Evolutionary conservation across 768 basidiomycete genomes (phyloP), one percentile per base, ranked within the genome.

Genomic region (Phylloporus sp.): DNA sequence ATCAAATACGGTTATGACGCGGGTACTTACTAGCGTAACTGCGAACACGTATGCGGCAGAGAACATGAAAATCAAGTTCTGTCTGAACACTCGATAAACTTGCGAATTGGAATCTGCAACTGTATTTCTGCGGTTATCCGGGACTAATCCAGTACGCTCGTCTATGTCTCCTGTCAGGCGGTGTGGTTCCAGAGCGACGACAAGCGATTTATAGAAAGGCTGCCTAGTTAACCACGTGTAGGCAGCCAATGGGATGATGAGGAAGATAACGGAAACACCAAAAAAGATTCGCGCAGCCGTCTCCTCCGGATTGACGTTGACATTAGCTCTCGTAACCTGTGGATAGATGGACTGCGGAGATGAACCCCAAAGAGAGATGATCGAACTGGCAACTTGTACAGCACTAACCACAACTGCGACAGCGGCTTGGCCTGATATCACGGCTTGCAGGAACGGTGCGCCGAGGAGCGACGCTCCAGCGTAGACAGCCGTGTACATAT

Each of bases 401-500:
- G 73, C 69, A 42, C 89, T 90, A 51, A 93, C 82, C 1, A 80
- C 81, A 11, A 94, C 87, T 0, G 83, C 92, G 2, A 92, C 79
- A 0, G 86, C 88, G 1, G 86, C 91, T 66, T 93, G 89, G 10
- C 90, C 91, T 3, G 89, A 80, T 74, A 93, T 78, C 61, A 87
- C 71, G 21, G 79, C 72, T 62, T 92, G 86, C 42, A 93, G 76
- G 11, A 81, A 81, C 7, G 73, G 63, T 3, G 81, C 76, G 1
- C 91, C 92, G 54, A 91, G 87, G 5, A 90, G 68, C 0, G 89
- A 82, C 3, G 90, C 88, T n/a, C 89, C 76, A 0, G 86, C 89
- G 24, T 89, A 77, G 34, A 86, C 74, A 10, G 90, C 76, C 0
- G 82, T 86, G 55, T 86, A 87, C 17, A 93, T 75, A 60, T 86